Evolutionary conservation across 345 rosid species (phyloP), one percentile per base, ranked within the genome.

Genomic region (Theobroma cacao): DNA sequence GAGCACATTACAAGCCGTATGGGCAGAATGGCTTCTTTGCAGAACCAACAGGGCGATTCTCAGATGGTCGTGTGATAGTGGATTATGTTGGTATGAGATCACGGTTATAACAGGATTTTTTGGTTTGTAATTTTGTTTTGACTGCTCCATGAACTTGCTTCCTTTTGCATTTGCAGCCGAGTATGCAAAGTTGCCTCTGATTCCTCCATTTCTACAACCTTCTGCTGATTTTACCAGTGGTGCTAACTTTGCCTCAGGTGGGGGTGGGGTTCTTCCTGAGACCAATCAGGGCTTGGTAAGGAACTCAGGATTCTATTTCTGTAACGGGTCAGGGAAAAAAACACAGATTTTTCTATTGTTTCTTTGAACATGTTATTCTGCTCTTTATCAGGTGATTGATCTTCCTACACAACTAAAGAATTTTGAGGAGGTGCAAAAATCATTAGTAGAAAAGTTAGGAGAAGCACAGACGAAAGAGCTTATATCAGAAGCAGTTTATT

Each of bases 211-310:
- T 77, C 12, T 80, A 18, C 85, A 86, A 66, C 87, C 87, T 0
- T 81, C 87, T 41, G 83, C 80, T 22, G 89, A 87, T 55, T 82
- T 41, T 30, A 53, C 59, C 17, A 34, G 41, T 28, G 90, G 89
- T 50, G 88, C 70, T 5, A 87, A 87, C 82, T 87, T 89, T 73
- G 89, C 90, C 22, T 89, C 92, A 0, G 90, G 88, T 13, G 89
- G 90, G 7, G 90, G 78, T 9, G 92, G 90, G 13, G 77, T 89
- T 63, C 90, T 89, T 17, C 77, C 86, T n/a, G 87, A 86, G 55
- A 87, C 88, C 75, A 79, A 87, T 74, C 86, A 75, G 50, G 92
- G 88, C 4, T 1, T 66, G 84, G 90, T 89, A 61, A 63, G 79
- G 1, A 77, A 61, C 34, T 59, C 7, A 59, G 33, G 17, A 28